A percentile compares a stretch with the other conserved stretches of the same genome.
These are phyloP conservation scores for Lavandula angustifolia DNA, from an alignment of 257 asterid species.

Conservation along the genomic window DNA sequence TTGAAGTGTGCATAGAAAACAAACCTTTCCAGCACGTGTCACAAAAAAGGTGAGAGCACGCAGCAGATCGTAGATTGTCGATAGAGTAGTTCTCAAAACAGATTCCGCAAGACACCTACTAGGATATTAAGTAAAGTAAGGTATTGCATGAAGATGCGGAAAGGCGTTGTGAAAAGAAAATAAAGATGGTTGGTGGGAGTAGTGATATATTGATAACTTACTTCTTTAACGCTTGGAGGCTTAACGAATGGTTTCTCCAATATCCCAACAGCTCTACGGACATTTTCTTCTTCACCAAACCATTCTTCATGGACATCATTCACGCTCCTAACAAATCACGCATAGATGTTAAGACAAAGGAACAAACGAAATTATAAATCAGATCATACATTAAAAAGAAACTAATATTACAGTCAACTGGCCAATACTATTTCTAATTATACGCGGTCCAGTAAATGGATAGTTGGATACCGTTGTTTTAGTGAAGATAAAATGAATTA, in stretches of 20 bases:
- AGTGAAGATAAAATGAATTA: constrained; percentile 10
- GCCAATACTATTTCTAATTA: neutral
- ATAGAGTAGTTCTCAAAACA: constrained; percentile 64
- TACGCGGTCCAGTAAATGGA: constrained; percentile 11
- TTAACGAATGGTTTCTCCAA: constrained; percentile 60
- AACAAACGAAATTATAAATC: constrained; percentile 23
- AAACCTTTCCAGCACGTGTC: constrained; percentile 80
- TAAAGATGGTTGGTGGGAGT: constrained; percentile 21
- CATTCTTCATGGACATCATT: constrained; percentile 86
- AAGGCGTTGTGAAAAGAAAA: neutral
- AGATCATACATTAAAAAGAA: neutral
- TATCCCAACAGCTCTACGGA: constrained; percentile 76
- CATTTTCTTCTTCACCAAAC: constrained; percentile 86
- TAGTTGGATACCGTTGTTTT: constrained; percentile 16
- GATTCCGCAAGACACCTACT: constrained; percentile 77
- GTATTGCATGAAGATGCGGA: constrained; percentile 20
- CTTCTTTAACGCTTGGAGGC: constrained; percentile 52
- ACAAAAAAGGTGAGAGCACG: constrained; percentile 85
- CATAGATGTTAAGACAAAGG: constrained; percentile 11
- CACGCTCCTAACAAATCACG: constrained; percentile 62
- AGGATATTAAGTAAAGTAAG: constrained; percentile 25
- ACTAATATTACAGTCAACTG: neutral
- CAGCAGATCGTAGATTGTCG: constrained; percentile 47
- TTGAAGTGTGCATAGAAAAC: constrained; percentile 27
- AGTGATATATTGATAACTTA: constrained; percentile 36